These are phyloP conservation scores for Microbotryum violaceum DNA, from an alignment of 1,284 basidiomycete genomes.

Conservation along the genomic window DNA sequence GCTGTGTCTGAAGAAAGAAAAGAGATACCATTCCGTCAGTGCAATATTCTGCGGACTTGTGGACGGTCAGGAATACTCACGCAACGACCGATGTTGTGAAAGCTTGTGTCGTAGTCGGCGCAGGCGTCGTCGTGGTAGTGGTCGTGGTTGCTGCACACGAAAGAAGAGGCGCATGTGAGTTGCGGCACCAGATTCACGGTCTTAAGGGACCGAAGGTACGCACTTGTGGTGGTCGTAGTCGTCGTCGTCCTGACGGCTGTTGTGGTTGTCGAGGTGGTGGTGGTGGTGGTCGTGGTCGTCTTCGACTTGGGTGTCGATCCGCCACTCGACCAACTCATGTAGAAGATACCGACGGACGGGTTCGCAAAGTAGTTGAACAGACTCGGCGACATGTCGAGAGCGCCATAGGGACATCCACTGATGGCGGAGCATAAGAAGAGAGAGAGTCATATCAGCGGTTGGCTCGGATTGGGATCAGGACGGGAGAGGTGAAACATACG, in stretches of 20 bases:
- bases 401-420: constrained; percentile 62
- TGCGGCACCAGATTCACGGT: too few relatives aligned
- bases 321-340: constrained; percentile 42
- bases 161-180: too few relatives aligned
- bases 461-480: background rate
- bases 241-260: constrained; percentile 3
- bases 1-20: too few relatives aligned
- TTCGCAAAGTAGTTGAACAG: constrained; percentile 56
- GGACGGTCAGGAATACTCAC: background rate
- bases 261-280: background rate
- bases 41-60: too few relatives aligned
- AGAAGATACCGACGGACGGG: constrained; percentile 40
- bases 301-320: constrained; percentile 2
- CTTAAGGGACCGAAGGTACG: too few relatives aligned
- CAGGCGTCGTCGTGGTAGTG: constrained; percentile 1
- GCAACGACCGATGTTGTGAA: constrained; percentile 4
- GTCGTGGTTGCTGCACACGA: background rate
- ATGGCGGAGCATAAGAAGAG: background rate
- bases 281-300: constrained; percentile 11
- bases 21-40: too few relatives aligned
- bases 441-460: too few relatives aligned
- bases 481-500: constrained; percentile 34
- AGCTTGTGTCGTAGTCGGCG: constrained; percentile 2
- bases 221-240: constrained; percentile 2
- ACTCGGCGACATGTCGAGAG: constrained; percentile 66